Percentiles rank a stretch among this genome's conserved stretches.
Conservation (phyloP, 345 rosid species). For the Syzygium jambos region DNA sequence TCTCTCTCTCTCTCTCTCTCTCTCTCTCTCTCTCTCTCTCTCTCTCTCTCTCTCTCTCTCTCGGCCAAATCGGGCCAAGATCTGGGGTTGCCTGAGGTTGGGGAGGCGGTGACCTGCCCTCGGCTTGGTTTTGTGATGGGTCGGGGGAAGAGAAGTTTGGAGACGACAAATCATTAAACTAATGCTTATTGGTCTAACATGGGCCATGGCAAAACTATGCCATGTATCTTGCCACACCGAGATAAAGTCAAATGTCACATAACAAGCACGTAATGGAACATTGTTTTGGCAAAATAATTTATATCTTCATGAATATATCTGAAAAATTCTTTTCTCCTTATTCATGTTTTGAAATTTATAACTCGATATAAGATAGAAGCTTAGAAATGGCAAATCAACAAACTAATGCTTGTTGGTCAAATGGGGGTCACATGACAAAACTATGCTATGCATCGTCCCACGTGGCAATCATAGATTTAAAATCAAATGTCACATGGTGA, state of each 20-base stretch:
- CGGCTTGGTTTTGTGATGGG: no score
- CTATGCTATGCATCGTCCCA: neutral
- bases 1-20: no score
- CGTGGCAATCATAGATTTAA: neutral
- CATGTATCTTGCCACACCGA: no score
- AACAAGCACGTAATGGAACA: neutral
- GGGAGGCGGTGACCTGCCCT: no score
- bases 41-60: no score
- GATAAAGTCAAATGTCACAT: neutral
- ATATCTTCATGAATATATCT: neutral
- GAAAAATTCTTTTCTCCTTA: neutral
- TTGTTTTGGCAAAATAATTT: neutral
- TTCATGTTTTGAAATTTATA: neutral
- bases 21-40: no score
- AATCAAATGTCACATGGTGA: neutral
- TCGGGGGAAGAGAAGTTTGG: neutral
- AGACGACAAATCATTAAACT: neutral
- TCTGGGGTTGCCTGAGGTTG: no score
- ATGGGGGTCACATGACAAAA: neutral
- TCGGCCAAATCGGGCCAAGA: no score
- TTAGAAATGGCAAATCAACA: neutral
- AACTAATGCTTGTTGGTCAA: neutral
- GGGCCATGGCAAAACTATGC: no score
- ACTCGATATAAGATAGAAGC: fast-evolving
- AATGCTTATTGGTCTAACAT: neutral